Evolutionary conservation across 1,284 basidiomycete species (phyloP).

Genomic region (Cryptococcus jaspeensis): DNA sequence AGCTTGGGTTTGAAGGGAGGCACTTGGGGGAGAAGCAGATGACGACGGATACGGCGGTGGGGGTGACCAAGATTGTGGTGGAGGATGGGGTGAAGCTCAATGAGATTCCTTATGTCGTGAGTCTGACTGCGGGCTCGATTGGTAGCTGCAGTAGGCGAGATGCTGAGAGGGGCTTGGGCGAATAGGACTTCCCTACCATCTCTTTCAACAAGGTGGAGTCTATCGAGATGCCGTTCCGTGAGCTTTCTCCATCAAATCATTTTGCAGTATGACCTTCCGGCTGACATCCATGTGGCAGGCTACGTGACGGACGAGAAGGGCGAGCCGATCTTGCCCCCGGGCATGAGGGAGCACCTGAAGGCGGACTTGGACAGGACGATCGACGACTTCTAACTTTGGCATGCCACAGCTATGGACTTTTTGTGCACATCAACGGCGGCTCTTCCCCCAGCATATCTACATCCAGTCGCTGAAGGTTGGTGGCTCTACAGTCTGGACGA

Average conservation of each 20-base stretch:
- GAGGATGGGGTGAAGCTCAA: conserved; percentile 70
- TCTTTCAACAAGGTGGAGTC: conserved; percentile 76
- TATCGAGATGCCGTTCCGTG: conserved; percentile 92
- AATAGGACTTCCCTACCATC: conserved; percentile 81
- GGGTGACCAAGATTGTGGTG: conserved; percentile 85
- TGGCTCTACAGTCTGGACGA: neutral
- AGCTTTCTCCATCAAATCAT: conserved; percentile 33
- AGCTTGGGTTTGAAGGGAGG: conserved; percentile 78
- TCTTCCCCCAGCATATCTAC: neutral
- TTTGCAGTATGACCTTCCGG: neutral
- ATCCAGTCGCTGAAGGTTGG: no score
- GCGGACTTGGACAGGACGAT: conserved; percentile 84
- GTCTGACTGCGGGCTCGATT: conserved; percentile 15
- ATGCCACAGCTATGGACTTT: neutral
- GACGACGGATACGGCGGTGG: conserved; percentile 97
- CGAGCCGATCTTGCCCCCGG: conserved; percentile 74
- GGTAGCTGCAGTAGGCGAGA: neutral
- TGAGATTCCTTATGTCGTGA: conserved; percentile 70
- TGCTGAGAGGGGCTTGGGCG: neutral
- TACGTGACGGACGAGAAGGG: conserved; percentile 53
- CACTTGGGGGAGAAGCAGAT: conserved; percentile 86
- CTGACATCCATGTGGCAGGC: conserved; percentile 32
- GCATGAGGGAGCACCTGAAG: conserved; percentile 79
- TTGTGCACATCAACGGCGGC: neutral
- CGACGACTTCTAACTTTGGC: conserved; percentile 55